Conservation (phyloP, 805 yeast species). For the Scheffersomyces amazonensis region DNA sequence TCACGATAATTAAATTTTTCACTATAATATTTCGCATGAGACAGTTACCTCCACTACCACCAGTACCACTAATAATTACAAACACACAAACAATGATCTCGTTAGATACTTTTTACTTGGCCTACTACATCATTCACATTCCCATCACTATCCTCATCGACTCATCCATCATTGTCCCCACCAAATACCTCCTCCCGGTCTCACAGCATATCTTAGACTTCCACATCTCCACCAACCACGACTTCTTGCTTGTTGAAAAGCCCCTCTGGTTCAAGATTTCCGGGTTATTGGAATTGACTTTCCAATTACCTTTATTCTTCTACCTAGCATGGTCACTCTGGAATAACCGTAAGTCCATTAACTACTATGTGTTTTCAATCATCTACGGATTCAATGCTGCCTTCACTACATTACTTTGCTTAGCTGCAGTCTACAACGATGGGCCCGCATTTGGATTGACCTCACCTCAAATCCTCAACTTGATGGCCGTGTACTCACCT, state of each 20-base stretch:
- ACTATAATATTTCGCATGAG: too few relatives aligned
- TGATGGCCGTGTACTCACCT: conserved; percentile 63
- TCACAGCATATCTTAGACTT: conserved; percentile 51
- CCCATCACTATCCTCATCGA: conserved; percentile 78
- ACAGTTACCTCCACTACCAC: too few relatives aligned
- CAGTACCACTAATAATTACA: too few relatives aligned
- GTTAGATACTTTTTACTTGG: conserved; percentile 44
- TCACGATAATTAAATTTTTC: too few relatives aligned
- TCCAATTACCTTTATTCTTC: conserved; percentile 80
- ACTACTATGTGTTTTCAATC: conserved; percentile 35
- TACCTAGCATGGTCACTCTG: conserved; percentile 30
- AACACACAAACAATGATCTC: conserved; percentile 3
- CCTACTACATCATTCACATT: conserved; percentile 62
- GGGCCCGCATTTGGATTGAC: conserved; percentile 34
- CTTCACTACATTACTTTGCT: conserved; percentile 73
- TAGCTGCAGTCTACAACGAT: conserved; percentile 43
- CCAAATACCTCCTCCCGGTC: conserved; percentile 39
- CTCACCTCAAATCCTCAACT: conserved; percentile 32
- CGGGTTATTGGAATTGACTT: conserved; percentile 66
- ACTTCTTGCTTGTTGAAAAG: conserved; percentile 55
- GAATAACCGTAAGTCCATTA: conserved; percentile 2
- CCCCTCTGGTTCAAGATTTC: conserved; percentile 76
- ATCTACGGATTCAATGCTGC: conserved; percentile 83
- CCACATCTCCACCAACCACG: conserved; percentile 68
- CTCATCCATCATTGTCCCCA: conserved; percentile 66